phyloP scores from a whole-genome alignment of 2,329 filamentous ascomycete genomes.

The Colletotrichum sp. region DNA sequence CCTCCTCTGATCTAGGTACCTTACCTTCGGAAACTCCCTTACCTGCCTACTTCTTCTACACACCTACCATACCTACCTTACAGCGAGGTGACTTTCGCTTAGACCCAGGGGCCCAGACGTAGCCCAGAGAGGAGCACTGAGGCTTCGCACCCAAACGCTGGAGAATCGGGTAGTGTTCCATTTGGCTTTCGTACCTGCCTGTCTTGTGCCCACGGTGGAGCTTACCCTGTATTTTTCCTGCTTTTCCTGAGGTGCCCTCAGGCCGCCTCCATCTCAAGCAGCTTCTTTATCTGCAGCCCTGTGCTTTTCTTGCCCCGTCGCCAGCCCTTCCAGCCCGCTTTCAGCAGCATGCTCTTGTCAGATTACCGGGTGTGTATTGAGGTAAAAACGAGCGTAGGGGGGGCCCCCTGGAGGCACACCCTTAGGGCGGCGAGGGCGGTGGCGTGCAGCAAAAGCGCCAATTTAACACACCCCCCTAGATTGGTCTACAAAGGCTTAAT shows the following conservation, averaged over 20 bases:
- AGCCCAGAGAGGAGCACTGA: not conserved
- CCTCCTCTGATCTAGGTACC: not conserved
- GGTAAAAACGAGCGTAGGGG: too few relatives aligned
- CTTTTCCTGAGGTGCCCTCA: not conserved
- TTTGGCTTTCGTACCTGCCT: slow-evolving; percentile 8
- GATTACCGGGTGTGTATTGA: too few relatives aligned
- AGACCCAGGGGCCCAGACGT: not conserved
- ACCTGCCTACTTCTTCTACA: not conserved
- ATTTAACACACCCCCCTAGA: too few relatives aligned
- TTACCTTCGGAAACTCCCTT: not conserved
- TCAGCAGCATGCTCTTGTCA: not conserved
- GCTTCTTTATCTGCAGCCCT: not conserved
- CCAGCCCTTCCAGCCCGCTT: not conserved
- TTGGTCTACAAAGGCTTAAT: too few relatives aligned
- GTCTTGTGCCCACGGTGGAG: not conserved
- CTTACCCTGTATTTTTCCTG: not conserved
- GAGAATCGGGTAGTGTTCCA: not conserved
- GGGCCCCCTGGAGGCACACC: too few relatives aligned
- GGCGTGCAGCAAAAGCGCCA: too few relatives aligned
- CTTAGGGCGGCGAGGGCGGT: too few relatives aligned
- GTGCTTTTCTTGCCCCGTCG: slow-evolving; percentile 9
- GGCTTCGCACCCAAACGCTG: not conserved
- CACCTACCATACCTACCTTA: not conserved
- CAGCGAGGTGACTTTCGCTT: not conserved
- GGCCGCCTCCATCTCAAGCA: not conserved